phyloP scores from a whole-genome alignment of 495 filamentous ascomycete species.

The Choiromyces venosus region DNA sequence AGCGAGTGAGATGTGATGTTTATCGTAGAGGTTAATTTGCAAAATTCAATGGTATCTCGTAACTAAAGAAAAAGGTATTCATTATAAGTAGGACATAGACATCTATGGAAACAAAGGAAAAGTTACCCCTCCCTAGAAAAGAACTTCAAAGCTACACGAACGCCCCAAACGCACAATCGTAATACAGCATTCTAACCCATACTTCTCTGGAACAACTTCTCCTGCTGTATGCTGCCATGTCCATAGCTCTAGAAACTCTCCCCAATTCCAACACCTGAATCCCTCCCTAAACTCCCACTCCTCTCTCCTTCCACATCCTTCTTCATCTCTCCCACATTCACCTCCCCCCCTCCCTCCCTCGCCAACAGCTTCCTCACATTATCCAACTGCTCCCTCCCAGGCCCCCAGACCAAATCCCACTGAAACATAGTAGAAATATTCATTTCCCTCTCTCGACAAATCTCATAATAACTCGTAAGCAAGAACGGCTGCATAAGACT shows the following conservation, averaged over 20 bases:
- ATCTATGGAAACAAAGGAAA: not conserved
- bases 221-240: not conserved
- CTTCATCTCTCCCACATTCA: not conserved
- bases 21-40: not conserved
- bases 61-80: not conserved
- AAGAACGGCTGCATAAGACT: constrained; percentile 42
- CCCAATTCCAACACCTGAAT: not conserved
- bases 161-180: not conserved
- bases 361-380: constrained; percentile 10
- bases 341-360: not conserved
- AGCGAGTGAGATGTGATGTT: not conserved
- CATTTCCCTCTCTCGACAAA: constrained; percentile 36
- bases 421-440: constrained; percentile 41
- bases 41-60: not conserved
- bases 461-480: constrained; percentile 41
- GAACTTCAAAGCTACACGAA: not conserved
- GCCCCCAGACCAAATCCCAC: constrained; percentile 39
- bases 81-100: not conserved
- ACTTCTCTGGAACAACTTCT: not conserved
- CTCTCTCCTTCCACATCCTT: not conserved
- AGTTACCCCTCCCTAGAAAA: not conserved
- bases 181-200: not conserved
- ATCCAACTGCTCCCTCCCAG: constrained; percentile 25
- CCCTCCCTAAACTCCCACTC: not conserved
- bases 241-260: not conserved